Percentiles rank a stretch among this genome's conserved stretches.
phyloP scores from a whole-genome alignment of 1,284 basidiomycete genomes.

The Trametes hirsuta region DNA sequence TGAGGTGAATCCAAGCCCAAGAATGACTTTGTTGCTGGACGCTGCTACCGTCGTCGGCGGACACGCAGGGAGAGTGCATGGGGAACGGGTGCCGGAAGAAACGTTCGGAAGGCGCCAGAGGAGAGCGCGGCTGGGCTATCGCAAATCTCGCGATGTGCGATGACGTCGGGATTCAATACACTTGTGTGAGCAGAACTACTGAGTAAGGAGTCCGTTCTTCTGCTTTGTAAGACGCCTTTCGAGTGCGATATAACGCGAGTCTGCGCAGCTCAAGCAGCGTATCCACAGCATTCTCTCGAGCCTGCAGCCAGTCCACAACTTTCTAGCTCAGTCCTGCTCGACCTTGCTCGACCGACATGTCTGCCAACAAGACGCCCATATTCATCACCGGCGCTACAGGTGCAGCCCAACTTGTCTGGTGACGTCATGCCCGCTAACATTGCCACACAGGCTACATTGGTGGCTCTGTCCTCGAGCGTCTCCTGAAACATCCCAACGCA shows the following conservation, averaged over 20 bases:
- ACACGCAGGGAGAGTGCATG: too few species aligned
- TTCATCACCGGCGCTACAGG: neutral
- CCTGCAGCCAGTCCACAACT: neutral
- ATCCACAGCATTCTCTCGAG: neutral
- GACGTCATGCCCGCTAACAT: neutral
- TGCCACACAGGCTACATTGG: constrained; percentile 31
- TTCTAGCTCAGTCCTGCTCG: neutral
- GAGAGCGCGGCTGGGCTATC: neutral
- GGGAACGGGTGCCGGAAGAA: too few species aligned
- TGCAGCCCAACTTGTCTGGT: neutral
- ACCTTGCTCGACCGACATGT: neutral
- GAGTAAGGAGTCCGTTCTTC: too few species aligned
- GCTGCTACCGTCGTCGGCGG: too few species aligned
- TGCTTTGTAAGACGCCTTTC: too few species aligned
- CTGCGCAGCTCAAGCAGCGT: too few species aligned
- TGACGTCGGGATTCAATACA: too few species aligned
- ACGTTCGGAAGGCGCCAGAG: neutral
- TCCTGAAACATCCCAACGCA: constrained; percentile 27
- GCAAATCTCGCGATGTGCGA: too few species aligned
- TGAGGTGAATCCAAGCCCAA: too few species aligned
- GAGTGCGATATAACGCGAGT: too few species aligned
- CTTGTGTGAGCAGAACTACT: too few species aligned
- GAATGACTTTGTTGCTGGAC: too few species aligned
- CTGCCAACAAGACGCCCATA: neutral
- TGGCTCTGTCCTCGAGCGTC: constrained; percentile 28